phyloP scores from a whole-genome alignment of 2,329 filamentous ascomycete genomes.

The Cladophialophora bantiana region DNA sequence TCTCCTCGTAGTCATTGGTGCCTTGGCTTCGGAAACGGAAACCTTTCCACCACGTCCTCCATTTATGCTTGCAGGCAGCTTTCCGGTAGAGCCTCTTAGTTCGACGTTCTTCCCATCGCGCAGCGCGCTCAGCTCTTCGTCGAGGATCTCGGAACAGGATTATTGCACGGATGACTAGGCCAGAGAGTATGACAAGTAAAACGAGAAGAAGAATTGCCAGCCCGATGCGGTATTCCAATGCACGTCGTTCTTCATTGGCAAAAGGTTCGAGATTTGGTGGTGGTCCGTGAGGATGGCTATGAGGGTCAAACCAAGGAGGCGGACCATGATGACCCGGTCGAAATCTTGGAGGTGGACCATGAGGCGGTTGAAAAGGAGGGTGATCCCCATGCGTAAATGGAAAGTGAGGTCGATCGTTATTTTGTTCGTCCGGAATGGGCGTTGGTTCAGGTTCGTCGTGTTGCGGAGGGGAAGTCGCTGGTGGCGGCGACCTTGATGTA shows the following conservation, averaged over 20 bases:
- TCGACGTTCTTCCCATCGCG: slow-evolving; percentile 61
- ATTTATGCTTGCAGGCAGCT: slow-evolving; percentile 60
- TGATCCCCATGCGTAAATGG: slow-evolving; percentile 3
- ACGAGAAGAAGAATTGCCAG: slow-evolving; percentile 49
- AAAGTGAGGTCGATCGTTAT: slow-evolving; percentile 11
- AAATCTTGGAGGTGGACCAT: slow-evolving; percentile 7
- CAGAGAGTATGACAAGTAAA: slow-evolving; percentile 49
- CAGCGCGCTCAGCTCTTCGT: slow-evolving; percentile 60
- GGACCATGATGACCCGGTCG: slow-evolving; percentile 22
- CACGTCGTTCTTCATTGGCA: slow-evolving; percentile 9
- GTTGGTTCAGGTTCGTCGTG: not conserved
- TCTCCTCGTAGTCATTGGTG: slow-evolving; percentile 59
- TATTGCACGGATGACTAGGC: slow-evolving; percentile 53
- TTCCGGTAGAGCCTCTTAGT: slow-evolving; percentile 60
- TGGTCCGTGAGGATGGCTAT: not conserved
- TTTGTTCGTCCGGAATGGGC: not conserved
- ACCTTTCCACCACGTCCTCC: slow-evolving; percentile 59
- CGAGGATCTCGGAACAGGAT: slow-evolving; percentile 58
- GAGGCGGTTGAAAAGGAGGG: slow-evolving; percentile 16
- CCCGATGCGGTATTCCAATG: slow-evolving; percentile 19
- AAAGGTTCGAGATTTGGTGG: not conserved
- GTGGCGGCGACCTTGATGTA: not conserved
- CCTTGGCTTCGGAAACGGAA: slow-evolving; percentile 45
- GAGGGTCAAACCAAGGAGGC: slow-evolving; percentile 9
- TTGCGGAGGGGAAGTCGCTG: not conserved